Evolutionary conservation across 805 yeast species (phyloP), one percentile per base, ranked within the genome.

Genomic region (Lachancea sp.): DNA sequence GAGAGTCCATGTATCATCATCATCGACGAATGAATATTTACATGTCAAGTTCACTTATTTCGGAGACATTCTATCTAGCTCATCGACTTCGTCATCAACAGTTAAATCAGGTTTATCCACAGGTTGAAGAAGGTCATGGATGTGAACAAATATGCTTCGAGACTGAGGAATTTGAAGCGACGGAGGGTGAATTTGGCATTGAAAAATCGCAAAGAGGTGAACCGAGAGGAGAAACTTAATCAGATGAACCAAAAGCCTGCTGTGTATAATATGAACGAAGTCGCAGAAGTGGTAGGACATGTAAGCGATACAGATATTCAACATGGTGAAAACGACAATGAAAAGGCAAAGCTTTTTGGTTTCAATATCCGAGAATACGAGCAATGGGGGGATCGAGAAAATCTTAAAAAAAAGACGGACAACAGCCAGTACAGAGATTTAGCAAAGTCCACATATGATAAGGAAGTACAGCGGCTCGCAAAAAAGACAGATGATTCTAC

Each of bases 391-490:
- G 25, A 30, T n/a, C 31, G 32, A 16, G 40, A 23, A 16, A 37
- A 35, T 8, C 39, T 36, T 7, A 41, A 42, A 26, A 25, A 29
- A 17, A 45, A 41, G 30, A 22, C 39, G 12, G 34, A 32, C 15
- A 41, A 38, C 8, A 33, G 38, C 7, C 35, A 47, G 29, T 39
- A 43, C 13, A 45, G 41, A 18, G 52, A 56, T 29, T 19, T 58
- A 12, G 63, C 63, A 2, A 55, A 52, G 35, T 36, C 43, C 17
- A 58, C 62, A 2, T 60, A 60, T 31, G 55, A 58, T 28, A 60
- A 58, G 42, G 60, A 56, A 29, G 37, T 58, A 11, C 45, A 35
- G 18, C 45, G 33, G 13, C 35, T 52, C 21, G 34, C 31, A 13
- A 25, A 29, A n/a, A 24, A 33, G 5, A 21, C 4, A 23, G 8